Percentiles rank a stretch among this genome's conserved stretches.
phyloP scores from a whole-genome alignment of 2,329 filamentous ascomycete species.

The Cordyceps tenuipes region DNA sequence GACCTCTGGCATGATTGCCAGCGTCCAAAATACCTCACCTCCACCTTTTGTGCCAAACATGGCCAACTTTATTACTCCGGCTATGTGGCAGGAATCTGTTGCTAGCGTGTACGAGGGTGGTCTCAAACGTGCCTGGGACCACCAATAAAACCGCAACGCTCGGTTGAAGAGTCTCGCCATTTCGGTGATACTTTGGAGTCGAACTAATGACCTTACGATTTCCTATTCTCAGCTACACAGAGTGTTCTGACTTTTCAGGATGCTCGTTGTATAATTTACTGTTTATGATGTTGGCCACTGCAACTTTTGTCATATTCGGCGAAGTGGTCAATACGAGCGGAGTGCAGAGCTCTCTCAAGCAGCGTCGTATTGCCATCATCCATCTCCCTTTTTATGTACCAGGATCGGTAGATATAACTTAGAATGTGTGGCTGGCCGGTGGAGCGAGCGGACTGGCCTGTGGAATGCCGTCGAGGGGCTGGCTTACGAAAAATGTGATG shows the following conservation, averaged over 20 bases:
- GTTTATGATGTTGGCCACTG: background rate
- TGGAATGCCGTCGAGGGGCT: background rate
- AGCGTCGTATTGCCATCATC: background rate
- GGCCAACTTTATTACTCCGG: constrained; percentile 56
- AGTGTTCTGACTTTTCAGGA: background rate
- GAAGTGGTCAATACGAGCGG: background rate
- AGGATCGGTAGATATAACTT: constrained; percentile 1
- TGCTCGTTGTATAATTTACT: background rate
- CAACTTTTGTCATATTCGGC: background rate
- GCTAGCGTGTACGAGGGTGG: constrained; percentile 60
- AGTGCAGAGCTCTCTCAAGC: background rate
- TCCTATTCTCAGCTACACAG: background rate
- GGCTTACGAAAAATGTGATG: background rate
- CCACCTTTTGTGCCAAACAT: constrained; percentile 36
- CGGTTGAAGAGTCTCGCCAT: background rate
- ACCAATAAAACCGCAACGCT: constrained; percentile 18
- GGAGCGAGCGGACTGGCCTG: background rate
- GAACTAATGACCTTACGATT: constrained; percentile 4
- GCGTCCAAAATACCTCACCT: constrained; percentile 40
- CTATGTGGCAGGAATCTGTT: constrained; percentile 67
- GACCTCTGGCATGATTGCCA: constrained; percentile 37
- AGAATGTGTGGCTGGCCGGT: constrained; percentile 3
- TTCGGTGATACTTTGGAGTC: background rate
- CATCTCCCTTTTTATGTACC: background rate
- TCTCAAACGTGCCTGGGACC: constrained; percentile 53